Evolutionary conservation across 345 rosid species (phyloP).

Genomic region (Corchorus olitorius): DNA sequence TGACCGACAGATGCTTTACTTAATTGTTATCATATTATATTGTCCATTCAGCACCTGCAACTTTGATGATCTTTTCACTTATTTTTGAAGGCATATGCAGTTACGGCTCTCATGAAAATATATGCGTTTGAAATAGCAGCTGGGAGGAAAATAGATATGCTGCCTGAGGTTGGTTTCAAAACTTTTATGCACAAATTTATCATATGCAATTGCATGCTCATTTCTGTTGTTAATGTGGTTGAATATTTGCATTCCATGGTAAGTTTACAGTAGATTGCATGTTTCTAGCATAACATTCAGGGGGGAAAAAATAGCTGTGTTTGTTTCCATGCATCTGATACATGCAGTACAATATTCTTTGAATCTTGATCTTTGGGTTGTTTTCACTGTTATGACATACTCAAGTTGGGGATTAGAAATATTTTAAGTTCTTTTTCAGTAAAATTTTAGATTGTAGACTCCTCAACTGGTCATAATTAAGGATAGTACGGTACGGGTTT

Average conservation of each 20-base stretch:
- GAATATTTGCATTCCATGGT: slow-evolving; percentile 5
- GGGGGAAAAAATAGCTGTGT: neutral
- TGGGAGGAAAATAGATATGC: slow-evolving; percentile 77
- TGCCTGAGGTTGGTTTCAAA: slow-evolving; percentile 78
- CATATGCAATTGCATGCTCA: neutral
- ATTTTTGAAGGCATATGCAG: slow-evolving; percentile 80
- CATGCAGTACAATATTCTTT: slow-evolving; percentile 1
- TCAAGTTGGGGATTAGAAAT: neutral
- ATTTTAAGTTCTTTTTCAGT: neutral
- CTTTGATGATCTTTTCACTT: slow-evolving; percentile 24
- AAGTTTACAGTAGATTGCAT: slow-evolving; percentile 1
- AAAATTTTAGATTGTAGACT: neutral
- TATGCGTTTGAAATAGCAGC: slow-evolving; percentile 88
- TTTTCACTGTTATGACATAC: neutral
- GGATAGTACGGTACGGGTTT: neutral
- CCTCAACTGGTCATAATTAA: slow-evolving; percentile 7
- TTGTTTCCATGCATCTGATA: neutral
- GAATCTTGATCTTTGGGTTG: neutral
- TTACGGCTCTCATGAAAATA: slow-evolving; percentile 90
- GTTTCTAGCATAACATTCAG: neutral
- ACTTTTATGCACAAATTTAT: neutral
- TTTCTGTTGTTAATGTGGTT: slow-evolving; percentile 7
- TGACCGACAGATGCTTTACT: neutral
- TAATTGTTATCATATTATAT: neutral
- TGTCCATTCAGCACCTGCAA: neutral